Evolutionary conservation across 139 green algal species (phyloP), one percentile per base, ranked within the genome.

Genomic region (Asterochloris sp.): DNA sequence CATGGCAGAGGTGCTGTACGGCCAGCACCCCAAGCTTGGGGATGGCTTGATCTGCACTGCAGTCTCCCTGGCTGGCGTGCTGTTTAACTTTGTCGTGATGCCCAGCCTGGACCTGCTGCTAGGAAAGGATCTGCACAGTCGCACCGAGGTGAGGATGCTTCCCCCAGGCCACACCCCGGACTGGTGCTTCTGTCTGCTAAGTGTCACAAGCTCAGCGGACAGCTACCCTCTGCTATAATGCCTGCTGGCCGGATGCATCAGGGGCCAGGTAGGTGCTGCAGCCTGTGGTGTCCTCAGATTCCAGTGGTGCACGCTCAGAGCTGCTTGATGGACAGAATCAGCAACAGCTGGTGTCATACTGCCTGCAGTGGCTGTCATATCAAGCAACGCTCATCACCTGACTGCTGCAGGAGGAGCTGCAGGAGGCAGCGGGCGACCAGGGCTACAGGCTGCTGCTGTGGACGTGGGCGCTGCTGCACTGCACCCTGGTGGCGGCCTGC

Each of bases 31-130:
- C 12, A 28, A 54, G 23, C 12, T 73, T 16, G 62, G 63, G 38
- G 69, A 81, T 47, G 64, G 60, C 38, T 60, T 81, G 24, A 38
- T 88, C 13, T 62, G 83, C 54, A 77, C 84, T 67, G 76, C 76
- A 26, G 80, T 85, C 19, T 83, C 85, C 12, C 78, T 91, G 27
- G 54, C 75, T 21, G 88, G 85, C 16, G 84, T 75, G 4, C 76
- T 82, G 15, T 88, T 90, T 23, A 81, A 81, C 21, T 92, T 92
- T 67, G 60, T 86, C 0, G 74, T 88, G 10, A 82, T 92, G 64
- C 89, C 87, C 26, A 69, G 79, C 10, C 61, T 84, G 28, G 88
- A 91, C 62, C 24, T 78, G 17, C 23, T 90, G 23, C 80, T 92
- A 21, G 87, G 89, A 26, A 38, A 74, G 69, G 75, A 81, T 68